These are phyloP conservation scores for Brassica carinata DNA, from an alignment of 345 rosid genomes.

Conservation along the genomic window DNA sequence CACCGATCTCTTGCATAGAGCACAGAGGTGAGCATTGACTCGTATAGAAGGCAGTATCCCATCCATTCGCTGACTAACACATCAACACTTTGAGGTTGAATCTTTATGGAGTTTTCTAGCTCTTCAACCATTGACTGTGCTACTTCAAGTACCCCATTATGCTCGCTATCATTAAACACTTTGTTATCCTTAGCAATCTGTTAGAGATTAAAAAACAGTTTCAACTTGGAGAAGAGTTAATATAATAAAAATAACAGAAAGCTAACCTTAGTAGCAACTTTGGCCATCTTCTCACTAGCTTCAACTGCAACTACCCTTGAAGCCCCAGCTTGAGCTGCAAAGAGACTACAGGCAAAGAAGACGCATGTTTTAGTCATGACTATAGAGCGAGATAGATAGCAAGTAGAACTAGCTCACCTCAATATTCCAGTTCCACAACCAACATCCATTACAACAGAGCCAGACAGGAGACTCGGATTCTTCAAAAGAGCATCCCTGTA, in stretches of 20 bases:
- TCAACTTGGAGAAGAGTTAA: neutral
- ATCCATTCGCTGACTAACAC: constrained; percentile 95
- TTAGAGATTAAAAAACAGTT: neutral
- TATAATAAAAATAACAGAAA: constrained; percentile 15
- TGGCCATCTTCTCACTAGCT: constrained; percentile 96
- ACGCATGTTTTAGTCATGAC: neutral
- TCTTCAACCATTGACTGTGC: constrained; percentile 89
- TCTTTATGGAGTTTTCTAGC: constrained; percentile 55
- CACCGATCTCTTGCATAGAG: constrained; percentile 92
- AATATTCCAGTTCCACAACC: constrained; percentile 97
- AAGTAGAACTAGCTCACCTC: constrained; percentile 50
- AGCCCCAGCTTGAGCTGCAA: constrained; percentile 94
- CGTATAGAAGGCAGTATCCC: constrained; percentile 95
- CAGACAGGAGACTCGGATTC: constrained; percentile 73
- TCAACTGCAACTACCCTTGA: constrained; percentile 89
- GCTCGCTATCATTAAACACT: constrained; percentile 45
- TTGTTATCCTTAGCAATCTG: constrained; percentile 88
- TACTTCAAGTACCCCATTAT: constrained; percentile 68
- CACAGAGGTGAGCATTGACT: constrained; percentile 93
- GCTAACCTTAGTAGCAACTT: constrained; percentile 81
- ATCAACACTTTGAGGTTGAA: constrained; percentile 76
- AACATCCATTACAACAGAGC: constrained; percentile 92
- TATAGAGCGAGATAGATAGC: neutral
- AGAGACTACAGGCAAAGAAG: constrained; percentile 55
- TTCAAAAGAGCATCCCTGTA: constrained; percentile 80